These are phyloP conservation scores for Yamadazyma phyllophila DNA, from an alignment of 805 yeast species.

Conservation along the genomic window DNA sequence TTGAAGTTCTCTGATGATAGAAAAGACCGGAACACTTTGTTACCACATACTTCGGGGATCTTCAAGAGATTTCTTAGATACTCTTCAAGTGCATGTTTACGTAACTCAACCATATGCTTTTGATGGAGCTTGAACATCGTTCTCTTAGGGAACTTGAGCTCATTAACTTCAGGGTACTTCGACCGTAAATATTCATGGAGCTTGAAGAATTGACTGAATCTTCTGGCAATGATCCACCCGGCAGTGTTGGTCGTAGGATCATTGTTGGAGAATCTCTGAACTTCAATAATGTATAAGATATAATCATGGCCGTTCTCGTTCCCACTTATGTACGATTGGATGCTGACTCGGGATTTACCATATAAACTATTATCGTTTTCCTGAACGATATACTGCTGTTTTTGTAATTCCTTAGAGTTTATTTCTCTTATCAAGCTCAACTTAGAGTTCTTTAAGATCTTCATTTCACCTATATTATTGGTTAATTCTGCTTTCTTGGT, in stretches of 20 bases:
- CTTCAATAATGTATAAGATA: slow-evolving; percentile 72
- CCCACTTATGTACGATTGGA: slow-evolving; percentile 54
- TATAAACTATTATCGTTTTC: slow-evolving; percentile 76
- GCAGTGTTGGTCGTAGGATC: slow-evolving; percentile 51
- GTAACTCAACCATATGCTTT: slow-evolving; percentile 56
- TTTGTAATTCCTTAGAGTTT: slow-evolving; percentile 67
- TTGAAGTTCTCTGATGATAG: slow-evolving; percentile 67
- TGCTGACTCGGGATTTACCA: slow-evolving; percentile 57
- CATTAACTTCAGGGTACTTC: slow-evolving; percentile 49
- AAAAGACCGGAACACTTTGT: slow-evolving; percentile 70
- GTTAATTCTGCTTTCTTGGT: slow-evolving; percentile 81
- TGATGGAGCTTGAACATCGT: slow-evolving; percentile 70
- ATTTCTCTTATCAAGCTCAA: slow-evolving; percentile 68
- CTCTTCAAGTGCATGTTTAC: slow-evolving; percentile 58
- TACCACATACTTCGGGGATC: slow-evolving; percentile 70
- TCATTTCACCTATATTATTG: slow-evolving; percentile 66
- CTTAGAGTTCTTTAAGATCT: slow-evolving; percentile 66
- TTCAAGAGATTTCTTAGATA: slow-evolving; percentile 58
- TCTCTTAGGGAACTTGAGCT: slow-evolving; percentile 56
- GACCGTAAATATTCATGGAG: slow-evolving; percentile 62
- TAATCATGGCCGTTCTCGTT: slow-evolving; percentile 53
- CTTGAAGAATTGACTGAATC: slow-evolving; percentile 80
- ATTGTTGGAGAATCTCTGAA: slow-evolving; percentile 49
- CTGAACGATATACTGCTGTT: slow-evolving; percentile 79
- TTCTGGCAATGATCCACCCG: slow-evolving; percentile 87